Base-by-base conservation (phyloP, 305 asterid genomes). In the Rubia peregrina region DNA sequence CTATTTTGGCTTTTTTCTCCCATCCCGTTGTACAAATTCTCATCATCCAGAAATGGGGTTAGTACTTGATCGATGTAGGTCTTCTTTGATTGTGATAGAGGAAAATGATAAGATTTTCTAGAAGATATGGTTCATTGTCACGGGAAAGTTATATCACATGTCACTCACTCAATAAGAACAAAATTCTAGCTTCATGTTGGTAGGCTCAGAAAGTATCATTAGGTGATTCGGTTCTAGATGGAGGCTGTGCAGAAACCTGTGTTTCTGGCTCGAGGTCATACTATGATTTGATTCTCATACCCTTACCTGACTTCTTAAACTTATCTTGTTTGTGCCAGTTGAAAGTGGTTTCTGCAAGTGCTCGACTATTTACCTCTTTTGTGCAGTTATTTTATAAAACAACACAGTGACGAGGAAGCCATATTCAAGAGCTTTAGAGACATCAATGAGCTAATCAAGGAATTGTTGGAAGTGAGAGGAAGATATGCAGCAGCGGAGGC, bases 361-460 rank as follows among this genome's bases (percentile, higher is more conserved):
- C 53, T 69, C 44, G 30, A 61, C 51, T 56, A n/a, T 68, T 36
- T 7, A 10, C 11, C 42, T 73, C 2, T 56, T 9, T 66, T 30
- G 61, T 68, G 49, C 90, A 94, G 96, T 82, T 88, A 95, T 44
- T 88, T 94, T 87, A 75, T 89, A 83, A 94, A 87, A 79, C 98
- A 86, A 78, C 96, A 91, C 67, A 78, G 95, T 30, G 93, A 91
- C 8, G 97, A 91, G 69, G 99, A 90, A 80, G 93, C 96, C 61
- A 76, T 95, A 74, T 83, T 90, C 75, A 95, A 88, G 77, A 90
- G 98, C 84, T 92, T 95, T 74, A 77, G 87, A 80, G 97, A 92
- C 86, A 92, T 95, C 71, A 92, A 92, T 3, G 97, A 85, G 72
- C 83, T 95, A 75, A 92, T 95, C 80, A 87, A 82, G 71, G 96